Evolutionary conservation across 192 early-diverging fungal species (phyloP), one percentile per base, ranked within the genome.

Genomic region (Lobosporangium transversale): DNA sequence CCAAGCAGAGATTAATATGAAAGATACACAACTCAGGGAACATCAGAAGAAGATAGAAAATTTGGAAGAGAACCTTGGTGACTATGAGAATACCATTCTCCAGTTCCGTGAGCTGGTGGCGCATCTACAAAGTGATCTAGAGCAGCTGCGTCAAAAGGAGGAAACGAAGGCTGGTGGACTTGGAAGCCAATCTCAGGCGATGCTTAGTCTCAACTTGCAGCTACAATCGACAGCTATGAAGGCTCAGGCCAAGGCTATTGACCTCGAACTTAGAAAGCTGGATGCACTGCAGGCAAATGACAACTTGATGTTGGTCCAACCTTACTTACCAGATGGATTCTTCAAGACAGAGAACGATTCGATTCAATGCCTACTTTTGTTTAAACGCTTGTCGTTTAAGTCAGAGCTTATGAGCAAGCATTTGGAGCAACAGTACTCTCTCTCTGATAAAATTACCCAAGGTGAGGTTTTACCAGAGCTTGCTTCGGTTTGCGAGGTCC

Each of bases 261-360:
- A 98, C 80, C 79, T 97, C 36, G 95, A 97, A 59, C 80, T 98
- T 56, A 88, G 92, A 14, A 91, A 92, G 44, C 79, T 98, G 20
- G 95, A 98, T 18, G 93, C 91, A 23, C 78, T 85, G 5, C 95
- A 98, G 78, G 94, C 94, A 1, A 84, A 83, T 1, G 90, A 93
- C 71, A 89, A 93, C 43, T 55, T 94, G 35, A 83, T 80, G 35
- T 70, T 83, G 50, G 82, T 88, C 15, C 74, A 84, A 85, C 87
- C 92, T 14, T 98, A 93, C 65, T 73, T 97, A 53, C 94, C 97
- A 0, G 92, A 93, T 45, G 83, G 90, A 12, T 97, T 96, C 74
- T 92, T 92, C 79, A 80, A 81, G 42, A 86, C 82, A 26, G 97
- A 98, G 54, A 83, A 92, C 58, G 92, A 91, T 57, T 85, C 93